Conservation (phyloP, 768 basidiomycete genomes). For the Mycena polygramma region DNA sequence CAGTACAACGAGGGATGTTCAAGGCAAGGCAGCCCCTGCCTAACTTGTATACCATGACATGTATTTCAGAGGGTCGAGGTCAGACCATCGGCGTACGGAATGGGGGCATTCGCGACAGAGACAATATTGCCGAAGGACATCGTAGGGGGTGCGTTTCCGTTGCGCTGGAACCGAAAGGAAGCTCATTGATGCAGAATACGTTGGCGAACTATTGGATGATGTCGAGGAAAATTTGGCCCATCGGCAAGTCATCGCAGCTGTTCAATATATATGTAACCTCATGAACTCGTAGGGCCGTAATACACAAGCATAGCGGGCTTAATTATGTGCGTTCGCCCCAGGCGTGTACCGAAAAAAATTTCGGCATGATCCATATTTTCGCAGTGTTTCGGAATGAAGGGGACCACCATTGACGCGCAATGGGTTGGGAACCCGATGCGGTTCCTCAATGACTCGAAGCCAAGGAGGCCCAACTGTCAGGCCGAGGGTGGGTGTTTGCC, state of each 20-base stretch:
- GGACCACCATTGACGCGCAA: constrained; percentile 15
- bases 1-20: constrained; percentile 6
- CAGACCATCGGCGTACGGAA: constrained; percentile 2
- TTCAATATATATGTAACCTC: background rate
- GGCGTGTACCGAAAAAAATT: no score
- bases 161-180: background rate
- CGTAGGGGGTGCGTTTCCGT: constrained; percentile 14
- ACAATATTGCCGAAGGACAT: background rate
- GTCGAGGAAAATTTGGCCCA: no score
- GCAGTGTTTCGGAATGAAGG: background rate
- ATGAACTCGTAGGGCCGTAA: background rate
- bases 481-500: background rate
- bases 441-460: constrained; percentile 23
- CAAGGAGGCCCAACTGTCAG: constrained; percentile 1
- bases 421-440: constrained; percentile 21
- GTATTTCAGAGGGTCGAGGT: background rate
- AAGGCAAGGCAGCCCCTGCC: background rate
- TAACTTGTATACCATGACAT: background rate
- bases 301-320: background rate
- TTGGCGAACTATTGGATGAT: background rate
- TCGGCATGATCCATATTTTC: no score
- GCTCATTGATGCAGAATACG: background rate
- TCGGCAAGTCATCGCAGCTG: background rate
- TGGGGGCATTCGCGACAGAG: constrained; percentile 20
- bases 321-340: background rate